Evolutionary conservation across 176 grass and related monocot genomes (phyloP).

Genomic region (Zea mays): Zm-B73-REFERENCE-NAM-5.0 NC_050097.1:183589001-183589500

Average conservation of each 20-base stretch:
- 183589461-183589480: slow-evolving; percentile 89
- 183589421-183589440: slow-evolving; percentile 71
- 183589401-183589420: slow-evolving; percentile 28
- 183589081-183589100: slow-evolving; percentile 7
- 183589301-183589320: background rate
- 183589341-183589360: slow-evolving; percentile 7
- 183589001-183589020: slow-evolving; percentile 83
- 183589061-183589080: slow-evolving; percentile 86
- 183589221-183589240: slow-evolving; percentile 8
- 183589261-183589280: background rate
- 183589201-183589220: slow-evolving; percentile 24
- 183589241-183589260: slow-evolving; percentile 9
- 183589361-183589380: background rate
- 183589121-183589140: background rate
- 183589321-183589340: slow-evolving; percentile 30
- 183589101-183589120: slow-evolving; percentile 14
- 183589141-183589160: slow-evolving; percentile 16
- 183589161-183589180: slow-evolving; percentile 11
- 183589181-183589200: slow-evolving; percentile 29
- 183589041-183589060: slow-evolving; percentile 96
- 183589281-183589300: background rate
- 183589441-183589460: slow-evolving; percentile 87
- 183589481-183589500: slow-evolving; percentile 96
- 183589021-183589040: slow-evolving; percentile 80
- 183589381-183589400: slow-evolving; percentile 10